Conservation (phyloP, 208 protist species). For the Crithidia bombi region DNA sequence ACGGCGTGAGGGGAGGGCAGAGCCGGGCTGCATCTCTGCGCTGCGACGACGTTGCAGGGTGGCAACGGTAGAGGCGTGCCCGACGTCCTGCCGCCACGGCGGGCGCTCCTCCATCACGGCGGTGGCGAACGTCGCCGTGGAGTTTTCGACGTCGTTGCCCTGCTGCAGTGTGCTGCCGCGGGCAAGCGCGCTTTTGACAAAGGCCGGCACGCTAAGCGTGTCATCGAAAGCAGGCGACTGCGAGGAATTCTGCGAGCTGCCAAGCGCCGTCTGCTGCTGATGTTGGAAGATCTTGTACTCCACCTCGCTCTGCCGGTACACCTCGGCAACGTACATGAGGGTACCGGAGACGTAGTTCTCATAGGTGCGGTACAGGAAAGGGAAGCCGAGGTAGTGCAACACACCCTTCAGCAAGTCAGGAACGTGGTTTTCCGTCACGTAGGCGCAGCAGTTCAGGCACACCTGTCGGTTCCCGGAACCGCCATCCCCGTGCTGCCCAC, state of each 20-base stretch:
- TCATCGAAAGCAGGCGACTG: background rate
- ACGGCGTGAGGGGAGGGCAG: background rate
- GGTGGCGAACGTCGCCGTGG: conserved; percentile 26
- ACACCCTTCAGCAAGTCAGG: conserved; percentile 57
- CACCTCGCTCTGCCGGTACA: conserved; percentile 55
- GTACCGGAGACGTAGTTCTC: conserved; percentile 39
- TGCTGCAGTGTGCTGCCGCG: background rate
- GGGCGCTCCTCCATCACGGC: conserved; percentile 21
- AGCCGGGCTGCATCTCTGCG: background rate
- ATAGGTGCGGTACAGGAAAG: conserved; percentile 55
- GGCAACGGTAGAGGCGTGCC: conserved; percentile 19
- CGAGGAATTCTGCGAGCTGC: background rate
- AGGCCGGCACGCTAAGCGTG: background rate
- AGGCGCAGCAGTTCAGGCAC: conserved; percentile 44
- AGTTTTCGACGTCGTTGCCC: conserved; percentile 4
- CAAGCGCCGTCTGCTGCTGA: conserved; percentile 10
- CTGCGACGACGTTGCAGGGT: conserved; percentile 26
- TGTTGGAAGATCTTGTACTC: conserved; percentile 25
- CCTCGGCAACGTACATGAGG: conserved; percentile 44
- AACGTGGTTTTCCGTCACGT: conserved; percentile 60
- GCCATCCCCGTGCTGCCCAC: background rate
- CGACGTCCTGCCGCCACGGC: conserved; percentile 28
- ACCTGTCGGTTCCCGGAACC: background rate
- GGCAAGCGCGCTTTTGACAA: background rate
- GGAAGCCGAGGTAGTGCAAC: conserved; percentile 56